Evolutionary conservation across 1,284 basidiomycete genomes (phyloP), one percentile per base, ranked within the genome.

Genomic region (Singerocomus inundabilis): DNA sequence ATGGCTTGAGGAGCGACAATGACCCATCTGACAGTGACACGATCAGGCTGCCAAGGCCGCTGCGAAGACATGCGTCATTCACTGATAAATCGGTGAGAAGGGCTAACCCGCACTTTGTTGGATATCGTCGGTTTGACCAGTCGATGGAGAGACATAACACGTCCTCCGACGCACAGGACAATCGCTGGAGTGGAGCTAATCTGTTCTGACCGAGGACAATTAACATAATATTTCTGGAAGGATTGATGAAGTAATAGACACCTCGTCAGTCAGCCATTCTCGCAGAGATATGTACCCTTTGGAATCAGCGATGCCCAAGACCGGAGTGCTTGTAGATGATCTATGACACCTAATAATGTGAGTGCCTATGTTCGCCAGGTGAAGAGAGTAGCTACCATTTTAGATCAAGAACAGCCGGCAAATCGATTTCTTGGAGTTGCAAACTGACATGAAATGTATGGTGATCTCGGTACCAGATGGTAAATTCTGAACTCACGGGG

Each of bases 391-490:
- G 25, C 68, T 57, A 91, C 94, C 94, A 98, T 78, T 96, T 96
- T 78, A 92, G 84, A 63, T 98, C 94, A n/a, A 89, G 76, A 25
- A 98, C 80, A 10, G 93, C 94, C 1, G 92, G 84, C 12, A 89
- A 73, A 48, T 87, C 77, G 35, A 92, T 76, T 21, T 84, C 72
- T 60, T 93, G 86, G 4, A 87, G 61, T 59, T 85, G 77, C 8
- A 71, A 67, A 50, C 91, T 93, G 54, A 30, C 45, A 25, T 18
- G 52, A 59, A 26, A 6, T n/a, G 25, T 52, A 5, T 57, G 49
- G 33, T 5, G 42, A 24, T 11, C 26, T n/a, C 49, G 18, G 8
- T 32, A 4, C 21, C 21, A 21, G 3, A 24, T 12, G 5, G 43
- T 9, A 24, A 18, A n/a, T 21, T 34, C 13, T 15, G 16, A 1